Evolutionary conservation across 2,329 filamentous ascomycete species (phyloP), one percentile per base, ranked within the genome.

Genomic region (Tothia fuscella): DNA sequence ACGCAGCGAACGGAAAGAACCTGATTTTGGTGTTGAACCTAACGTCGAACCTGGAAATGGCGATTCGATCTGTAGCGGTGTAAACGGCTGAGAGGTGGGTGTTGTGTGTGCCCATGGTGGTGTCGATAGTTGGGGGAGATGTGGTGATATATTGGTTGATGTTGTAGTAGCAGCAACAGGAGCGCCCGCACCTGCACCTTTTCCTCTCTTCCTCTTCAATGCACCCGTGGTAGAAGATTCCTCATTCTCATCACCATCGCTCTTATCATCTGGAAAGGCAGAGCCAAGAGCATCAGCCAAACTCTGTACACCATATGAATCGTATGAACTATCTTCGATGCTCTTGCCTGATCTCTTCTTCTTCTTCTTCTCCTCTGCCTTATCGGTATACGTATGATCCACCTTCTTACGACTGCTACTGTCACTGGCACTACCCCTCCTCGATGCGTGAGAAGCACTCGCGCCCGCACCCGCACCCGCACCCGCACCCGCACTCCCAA

Each of bases 1-100:
- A 44, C 68, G 65, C 42, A 76, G 60, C 0, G 74, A 79, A 34
- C 69, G 70, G n/a, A 72, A 65, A 5, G 74, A 76, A 3, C 63
- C 62, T 3, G 74, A 78, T 46, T 72, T 74, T 1, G 76, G 76
- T 39, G 74, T 78, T 53, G 71, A 72, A 2, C 72, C 67, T 28
- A 74, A 57, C 9, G 64, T 71, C 2, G 66, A 68, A 2, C 62
- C 59, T 26, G 67, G 67, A 37, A 24, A 61, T 4, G 68, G 65
- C 35, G 66, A 70, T 34, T 51, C 50, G 40, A 66, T 48, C 29
- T 60, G 59, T 26, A 70, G 54, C 31, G 70, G 69, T 6, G 68
- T 70, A 21, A 71, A 49, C 5, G 67, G 63, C 35, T 64, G 63
- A 17, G 49, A 54, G 13, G 37, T 31, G 12, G 46, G 21, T 25